Base-by-base conservation (phyloP, 1,284 basidiomycete genomes). In the Chalciporus sp. region DNA sequence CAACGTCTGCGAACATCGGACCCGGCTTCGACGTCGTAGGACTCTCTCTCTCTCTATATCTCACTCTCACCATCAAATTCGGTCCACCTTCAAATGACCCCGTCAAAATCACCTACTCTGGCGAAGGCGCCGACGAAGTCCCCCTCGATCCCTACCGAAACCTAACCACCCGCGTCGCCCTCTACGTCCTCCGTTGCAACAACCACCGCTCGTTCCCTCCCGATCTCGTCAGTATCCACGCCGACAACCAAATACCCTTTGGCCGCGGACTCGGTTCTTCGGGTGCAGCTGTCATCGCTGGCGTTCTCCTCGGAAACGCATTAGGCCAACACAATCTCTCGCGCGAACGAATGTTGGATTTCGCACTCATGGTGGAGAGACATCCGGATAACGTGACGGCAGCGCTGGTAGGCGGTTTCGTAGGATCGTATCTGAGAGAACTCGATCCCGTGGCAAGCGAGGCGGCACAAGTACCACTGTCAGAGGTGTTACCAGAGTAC, bases 361-460 rank as follows among this genome's bases (percentile, higher is more conserved):
- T 94, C 69, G 95, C 97, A 1, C 81, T 99, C 54, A 99, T 99
- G 97, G 95, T 99, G 64, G 97, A 99, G 74, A 84, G 97, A 10
- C 97, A 99, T 72, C 97, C 97, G 8, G 97, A 99, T 76, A 99
- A 99, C 71, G 96, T 99, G 61, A 97, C 97, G 0, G 97, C 97
- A 1, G 96, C 96, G 0, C 84, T 99, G 33, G 83, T 98, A 29
- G 97, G 97, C 39, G 97, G 97, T 0, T 99, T 99, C 70, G 94
- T 99, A n/a, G 97, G 96, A 10, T 93, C 91, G 7, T 99, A 99
- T 77, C 82, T 99, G 52, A 84, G 90, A 55, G 96, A 98, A 70
- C 82, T 99, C 37, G 92, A 93, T 65, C 83, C 86, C 33, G 82
- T 79, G 33, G 85, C 88, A 0, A 86, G 76, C 48, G 84, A 84